These are phyloP conservation scores for Carex sylvatica DNA, from an alignment of 202 grass and related monocot genomes.

Conservation along the genomic window DNA sequence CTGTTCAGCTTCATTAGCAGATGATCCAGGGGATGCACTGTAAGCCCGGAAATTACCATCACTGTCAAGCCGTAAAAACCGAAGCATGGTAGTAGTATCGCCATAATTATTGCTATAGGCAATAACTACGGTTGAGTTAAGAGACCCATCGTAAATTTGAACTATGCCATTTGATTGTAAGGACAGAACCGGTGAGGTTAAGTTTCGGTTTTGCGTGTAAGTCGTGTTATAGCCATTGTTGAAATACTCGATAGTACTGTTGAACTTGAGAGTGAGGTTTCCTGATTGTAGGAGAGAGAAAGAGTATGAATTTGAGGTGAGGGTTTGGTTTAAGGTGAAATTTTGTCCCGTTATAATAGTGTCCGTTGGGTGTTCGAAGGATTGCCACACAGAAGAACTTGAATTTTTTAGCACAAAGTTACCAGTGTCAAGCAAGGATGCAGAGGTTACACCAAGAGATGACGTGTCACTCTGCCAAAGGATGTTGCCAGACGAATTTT, in stretches of 20 bases:
- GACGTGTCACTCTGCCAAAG: conserved; percentile 63
- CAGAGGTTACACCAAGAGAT: conserved; percentile 35
- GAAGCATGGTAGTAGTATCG: conserved; percentile 62
- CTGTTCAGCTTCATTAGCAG: conserved; percentile 17
- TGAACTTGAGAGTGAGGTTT: conserved; percentile 74
- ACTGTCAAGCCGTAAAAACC: conserved; percentile 64
- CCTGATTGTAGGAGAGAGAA: conserved; percentile 46
- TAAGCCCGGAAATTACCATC: conserved; percentile 96
- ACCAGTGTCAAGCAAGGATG: conserved; percentile 47
- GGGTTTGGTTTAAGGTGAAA: conserved; percentile 48
- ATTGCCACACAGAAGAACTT: conserved; percentile 46
- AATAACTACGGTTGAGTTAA: conserved; percentile 48
- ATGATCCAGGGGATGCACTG: conserved; percentile 41
- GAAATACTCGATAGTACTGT: conserved; percentile 48
- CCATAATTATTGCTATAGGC: conserved; percentile 96
- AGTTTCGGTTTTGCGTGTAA: conserved; percentile 58
- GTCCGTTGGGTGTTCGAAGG: conserved; percentile 71
- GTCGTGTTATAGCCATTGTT: conserved; percentile 68
- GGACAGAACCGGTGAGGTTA: conserved; percentile 51
- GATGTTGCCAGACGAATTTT: conserved; percentile 54
- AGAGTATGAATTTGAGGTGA: conserved; percentile 45
- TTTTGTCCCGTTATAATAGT: conserved; percentile 65
- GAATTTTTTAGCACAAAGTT: conserved; percentile 60
- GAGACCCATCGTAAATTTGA: conserved; percentile 48
- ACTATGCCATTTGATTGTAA: conserved; percentile 82